Evolutionary conservation across 805 yeast genomes (phyloP).

Genomic region (Saturnispora mendoncae): DNA sequence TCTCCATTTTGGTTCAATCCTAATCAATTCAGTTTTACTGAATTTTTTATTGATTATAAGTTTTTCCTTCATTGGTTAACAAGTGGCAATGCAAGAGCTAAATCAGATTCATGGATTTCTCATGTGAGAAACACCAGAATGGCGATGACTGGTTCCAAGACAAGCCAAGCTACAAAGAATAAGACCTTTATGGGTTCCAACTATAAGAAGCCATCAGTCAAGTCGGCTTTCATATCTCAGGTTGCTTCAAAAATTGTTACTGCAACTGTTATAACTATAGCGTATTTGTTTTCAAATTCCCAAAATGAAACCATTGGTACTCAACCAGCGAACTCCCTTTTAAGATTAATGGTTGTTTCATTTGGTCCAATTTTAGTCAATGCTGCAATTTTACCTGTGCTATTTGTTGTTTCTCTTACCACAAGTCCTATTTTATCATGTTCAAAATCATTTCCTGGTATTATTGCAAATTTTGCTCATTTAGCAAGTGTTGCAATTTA

Average conservation of each 20-base stretch:
- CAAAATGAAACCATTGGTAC: constrained; percentile 67
- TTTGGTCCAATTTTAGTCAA: constrained; percentile 88
- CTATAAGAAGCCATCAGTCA: constrained; percentile 74
- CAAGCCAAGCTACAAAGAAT: constrained; percentile 64
- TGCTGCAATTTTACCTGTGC: constrained; percentile 71
- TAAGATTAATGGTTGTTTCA: constrained; percentile 71
- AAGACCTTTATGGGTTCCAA: constrained; percentile 76
- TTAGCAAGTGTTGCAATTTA: too few species aligned
- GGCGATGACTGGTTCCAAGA: constrained; percentile 48
- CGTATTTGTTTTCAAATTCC: constrained; percentile 73
- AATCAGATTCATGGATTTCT: constrained; percentile 71
- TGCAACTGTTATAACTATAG: constrained; percentile 73
- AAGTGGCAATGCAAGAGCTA: constrained; percentile 64
- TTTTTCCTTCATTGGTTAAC: constrained; percentile 62
- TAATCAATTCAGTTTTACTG: constrained; percentile 61
- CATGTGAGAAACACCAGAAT: constrained; percentile 56
- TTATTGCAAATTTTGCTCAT: constrained; percentile 85
- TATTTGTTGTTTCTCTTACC: too few species aligned
- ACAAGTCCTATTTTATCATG: constrained; percentile 91
- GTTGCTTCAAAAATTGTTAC: constrained; percentile 60
- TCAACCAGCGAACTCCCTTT: constrained; percentile 53
- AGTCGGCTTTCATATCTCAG: constrained; percentile 64
- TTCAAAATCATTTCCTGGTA: constrained; percentile 89
- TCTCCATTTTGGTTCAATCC: constrained; percentile 75
- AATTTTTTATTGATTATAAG: constrained; percentile 58